Percentiles rank a stretch among this genome's conserved stretches.
Conservation (phyloP, 768 basidiomycete genomes). For the Mycena vulgaris region DNA sequence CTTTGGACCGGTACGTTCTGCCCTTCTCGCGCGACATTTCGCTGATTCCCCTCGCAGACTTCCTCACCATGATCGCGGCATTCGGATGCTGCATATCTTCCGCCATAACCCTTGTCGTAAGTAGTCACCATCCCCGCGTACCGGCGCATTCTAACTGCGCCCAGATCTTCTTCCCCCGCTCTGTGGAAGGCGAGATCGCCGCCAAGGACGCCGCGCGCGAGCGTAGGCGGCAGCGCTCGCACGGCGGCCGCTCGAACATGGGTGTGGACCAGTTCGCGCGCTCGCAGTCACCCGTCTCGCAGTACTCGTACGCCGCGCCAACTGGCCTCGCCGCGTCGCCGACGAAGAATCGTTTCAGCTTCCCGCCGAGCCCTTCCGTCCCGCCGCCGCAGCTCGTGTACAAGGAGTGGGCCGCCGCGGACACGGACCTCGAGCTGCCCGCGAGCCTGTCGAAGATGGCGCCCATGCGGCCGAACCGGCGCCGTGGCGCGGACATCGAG, state of each 20-base stretch:
- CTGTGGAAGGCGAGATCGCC: conserved; percentile 75
- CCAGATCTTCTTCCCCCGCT: conserved; percentile 90
- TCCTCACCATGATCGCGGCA: conserved; percentile 69
- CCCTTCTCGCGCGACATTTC: background rate
- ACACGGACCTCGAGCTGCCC: conserved; percentile 51
- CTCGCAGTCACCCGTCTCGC: background rate
- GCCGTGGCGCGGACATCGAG: conserved; percentile 46
- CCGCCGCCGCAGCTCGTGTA: background rate
- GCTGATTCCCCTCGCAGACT: conserved; percentile 56
- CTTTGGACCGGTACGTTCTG: conserved; percentile 61
- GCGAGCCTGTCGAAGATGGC: conserved; percentile 42
- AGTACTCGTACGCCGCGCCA: conserved; percentile 3
- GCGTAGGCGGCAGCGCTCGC: conserved; percentile 53
- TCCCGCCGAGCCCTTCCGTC: background rate
- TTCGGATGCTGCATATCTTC: conserved; percentile 80
- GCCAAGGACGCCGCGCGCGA: conserved; percentile 63
- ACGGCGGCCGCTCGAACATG: conserved; percentile 30
- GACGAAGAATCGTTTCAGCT: conserved; percentile 16
- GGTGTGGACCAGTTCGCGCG: background rate
- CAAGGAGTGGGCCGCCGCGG: conserved; percentile 36
- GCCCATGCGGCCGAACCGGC: conserved; percentile 60
- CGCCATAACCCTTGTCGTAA: conserved; percentile 80
- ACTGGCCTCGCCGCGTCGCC: background rate
- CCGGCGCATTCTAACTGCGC: background rate
- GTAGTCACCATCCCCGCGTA: conserved; percentile 32